A percentile compares a stretch with the other conserved stretches of the same genome.
These are phyloP conservation scores for Fusarium sambucinum DNA, from an alignment of 2,329 filamentous ascomycete species.

Conservation along the genomic window DNA sequence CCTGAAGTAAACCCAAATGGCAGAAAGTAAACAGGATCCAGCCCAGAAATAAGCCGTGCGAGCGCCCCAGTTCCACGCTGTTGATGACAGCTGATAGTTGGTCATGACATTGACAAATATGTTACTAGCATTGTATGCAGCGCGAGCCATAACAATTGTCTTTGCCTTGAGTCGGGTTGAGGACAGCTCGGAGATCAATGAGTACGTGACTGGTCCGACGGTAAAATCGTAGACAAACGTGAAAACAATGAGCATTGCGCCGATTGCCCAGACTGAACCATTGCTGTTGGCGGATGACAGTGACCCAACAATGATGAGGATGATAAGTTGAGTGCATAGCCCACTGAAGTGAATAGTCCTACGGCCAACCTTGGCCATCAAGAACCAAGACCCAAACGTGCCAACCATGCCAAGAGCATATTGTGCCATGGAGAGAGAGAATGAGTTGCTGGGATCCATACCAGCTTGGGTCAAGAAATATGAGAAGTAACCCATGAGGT, in stretches of 20 bases:
- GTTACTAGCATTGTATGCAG: conserved; percentile 58
- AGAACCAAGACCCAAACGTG: conserved; percentile 63
- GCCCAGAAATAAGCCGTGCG: conserved; percentile 62
- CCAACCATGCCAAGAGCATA: conserved; percentile 65
- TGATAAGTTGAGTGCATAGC: conserved; percentile 54
- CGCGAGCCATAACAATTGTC: conserved; percentile 65
- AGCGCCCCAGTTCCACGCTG: conserved; percentile 62
- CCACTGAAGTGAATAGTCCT: conserved; percentile 63
- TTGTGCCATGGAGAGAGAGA: conserved; percentile 61
- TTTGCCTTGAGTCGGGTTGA: conserved; percentile 67
- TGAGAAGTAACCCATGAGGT: conserved; percentile 62
- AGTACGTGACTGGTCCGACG: conserved; percentile 66
- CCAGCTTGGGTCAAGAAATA: conserved; percentile 63
- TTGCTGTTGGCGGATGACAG: conserved; percentile 54
- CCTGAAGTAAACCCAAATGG: conserved; percentile 63
- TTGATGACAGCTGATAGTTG: conserved; percentile 61
- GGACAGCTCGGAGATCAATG: conserved; percentile 64
- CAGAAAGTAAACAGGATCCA: conserved; percentile 61
- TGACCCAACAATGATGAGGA: conserved; percentile 57
- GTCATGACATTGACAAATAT: conserved; percentile 64
- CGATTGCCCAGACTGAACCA: conserved; percentile 58
- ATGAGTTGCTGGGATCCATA: conserved; percentile 58
- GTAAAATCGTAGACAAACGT: conserved; percentile 67
- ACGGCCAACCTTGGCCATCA: conserved; percentile 63
- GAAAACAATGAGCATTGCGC: conserved; percentile 63